Evolutionary conservation across 495 filamentous ascomycete species (phyloP).

Genomic region (Filosporella fistucella): DNA sequence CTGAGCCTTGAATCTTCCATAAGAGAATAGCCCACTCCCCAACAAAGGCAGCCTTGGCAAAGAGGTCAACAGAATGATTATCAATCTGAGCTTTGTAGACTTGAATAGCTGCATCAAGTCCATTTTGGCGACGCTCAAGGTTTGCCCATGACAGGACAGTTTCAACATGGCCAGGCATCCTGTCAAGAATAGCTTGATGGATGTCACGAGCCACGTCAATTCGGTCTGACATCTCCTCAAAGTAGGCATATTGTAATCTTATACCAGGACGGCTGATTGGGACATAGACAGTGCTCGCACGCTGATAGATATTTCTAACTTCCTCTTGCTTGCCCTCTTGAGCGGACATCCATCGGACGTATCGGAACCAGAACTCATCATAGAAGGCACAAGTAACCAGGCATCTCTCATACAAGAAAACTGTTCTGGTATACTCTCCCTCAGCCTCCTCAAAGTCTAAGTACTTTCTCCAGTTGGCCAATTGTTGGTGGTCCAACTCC

Average conservation of each 20-base stretch:
- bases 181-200: conserved; percentile 68
- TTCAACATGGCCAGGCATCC: conserved; percentile 71
- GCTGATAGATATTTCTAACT: conserved; percentile 87
- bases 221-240: conserved; percentile 79
- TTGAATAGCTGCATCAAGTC: conserved; percentile 81
- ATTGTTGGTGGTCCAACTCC: conserved; percentile 78
- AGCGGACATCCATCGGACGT: conserved; percentile 92
- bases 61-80: conserved; percentile 63
- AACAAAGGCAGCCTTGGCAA: conserved; percentile 80
- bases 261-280: conserved; percentile 78
- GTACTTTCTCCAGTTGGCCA: conserved; percentile 94
- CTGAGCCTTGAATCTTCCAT: conserved; percentile 85
- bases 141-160: conserved; percentile 88
- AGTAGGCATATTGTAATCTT: conserved; percentile 87
- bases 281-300: conserved; percentile 77
- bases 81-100: conserved; percentile 80
- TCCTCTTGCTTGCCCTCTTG: conserved; percentile 83
- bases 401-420: conserved; percentile 90
- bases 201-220: conserved; percentile 78
- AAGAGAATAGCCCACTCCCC: conserved; percentile 85
- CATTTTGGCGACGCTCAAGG: conserved; percentile 75
- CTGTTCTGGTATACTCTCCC: conserved; percentile 67
- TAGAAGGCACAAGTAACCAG: conserved; percentile 90
- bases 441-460: conserved; percentile 93
- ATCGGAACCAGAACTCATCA: conserved; percentile 96